A percentile compares a stretch with the other conserved stretches of the same genome.
phyloP scores from a whole-genome alignment of 306 rosid species.

The Trifolium pratense region DNA sequence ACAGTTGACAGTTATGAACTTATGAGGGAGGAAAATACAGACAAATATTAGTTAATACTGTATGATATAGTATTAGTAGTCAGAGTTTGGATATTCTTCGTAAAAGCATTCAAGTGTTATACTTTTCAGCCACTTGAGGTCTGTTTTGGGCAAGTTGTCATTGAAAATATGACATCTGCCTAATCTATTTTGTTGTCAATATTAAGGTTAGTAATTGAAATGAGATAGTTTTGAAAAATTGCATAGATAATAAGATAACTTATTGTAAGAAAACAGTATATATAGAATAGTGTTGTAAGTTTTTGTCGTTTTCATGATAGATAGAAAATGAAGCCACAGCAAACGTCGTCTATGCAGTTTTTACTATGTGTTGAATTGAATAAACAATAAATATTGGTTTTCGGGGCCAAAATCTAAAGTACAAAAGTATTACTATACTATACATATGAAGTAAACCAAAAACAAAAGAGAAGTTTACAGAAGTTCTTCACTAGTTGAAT shows the following conservation, averaged over 20 bases:
- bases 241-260: too few relatives aligned
- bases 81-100: too few relatives aligned
- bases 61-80: too few relatives aligned
- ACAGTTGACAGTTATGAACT: too few relatives aligned
- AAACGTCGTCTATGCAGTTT: too few relatives aligned
- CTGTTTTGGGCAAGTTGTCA: not conserved
- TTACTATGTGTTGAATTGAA: not conserved
- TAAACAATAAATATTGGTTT: conserved; percentile 1
- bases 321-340: not conserved
- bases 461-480: not conserved
- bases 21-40: too few relatives aligned
- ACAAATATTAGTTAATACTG: too few relatives aligned
- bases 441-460: conserved; percentile 23
- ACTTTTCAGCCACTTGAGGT: not conserved
- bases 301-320: not conserved
- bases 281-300: too few relatives aligned
- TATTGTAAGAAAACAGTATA: too few relatives aligned
- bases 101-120: not conserved
- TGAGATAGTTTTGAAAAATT: too few relatives aligned
- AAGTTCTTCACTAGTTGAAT: conserved; percentile 19
- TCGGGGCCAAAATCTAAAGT: conserved; percentile 10
- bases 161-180: not conserved
- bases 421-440: conserved; percentile 39
- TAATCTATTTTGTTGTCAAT: not conserved
- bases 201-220: too few relatives aligned